phyloP scores from a whole-genome alignment of 768 basidiomycete species.

The Podaxis carcinomalis region DNA sequence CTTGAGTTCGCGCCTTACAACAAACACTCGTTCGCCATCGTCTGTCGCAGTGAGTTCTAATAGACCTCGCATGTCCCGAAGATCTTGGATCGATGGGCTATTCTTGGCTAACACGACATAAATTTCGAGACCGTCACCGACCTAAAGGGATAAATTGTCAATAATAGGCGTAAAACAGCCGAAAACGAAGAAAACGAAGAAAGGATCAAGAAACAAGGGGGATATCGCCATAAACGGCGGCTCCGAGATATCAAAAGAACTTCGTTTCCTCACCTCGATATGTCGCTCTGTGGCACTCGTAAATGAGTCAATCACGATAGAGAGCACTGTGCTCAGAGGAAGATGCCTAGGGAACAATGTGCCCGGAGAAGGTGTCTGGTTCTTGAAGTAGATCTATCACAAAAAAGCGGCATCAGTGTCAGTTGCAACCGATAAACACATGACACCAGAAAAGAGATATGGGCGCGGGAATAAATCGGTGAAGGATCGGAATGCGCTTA shows the following conservation, averaged over 20 bases:
- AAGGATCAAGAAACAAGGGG: neutral
- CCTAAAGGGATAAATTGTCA: conserved; percentile 38
- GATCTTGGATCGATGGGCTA: conserved; percentile 48
- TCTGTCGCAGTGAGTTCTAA: conserved; percentile 59
- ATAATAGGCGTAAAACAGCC: conserved; percentile 8
- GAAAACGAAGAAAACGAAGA: conserved; percentile 10
- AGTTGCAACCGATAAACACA: conserved; percentile 8
- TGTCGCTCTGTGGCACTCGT: conserved; percentile 97
- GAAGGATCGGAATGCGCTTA: conserved; percentile 37
- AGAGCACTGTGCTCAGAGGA: conserved; percentile 73
- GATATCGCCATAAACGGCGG: neutral
- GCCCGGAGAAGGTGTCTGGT: conserved; percentile 75
- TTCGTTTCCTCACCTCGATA: conserved; percentile 68
- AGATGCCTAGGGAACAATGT: conserved; percentile 76
- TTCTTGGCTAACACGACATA: conserved; percentile 78
- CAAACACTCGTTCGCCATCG: conserved; percentile 73
- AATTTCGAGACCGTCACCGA: conserved; percentile 94
- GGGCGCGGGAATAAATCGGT: conserved; percentile 40
- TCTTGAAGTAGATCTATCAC: conserved; percentile 93
- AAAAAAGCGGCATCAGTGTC: conserved; percentile 19
- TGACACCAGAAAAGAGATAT: conserved; percentile 20
- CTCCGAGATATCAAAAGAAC: conserved; percentile 10
- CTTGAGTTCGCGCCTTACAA: conserved; percentile 76
- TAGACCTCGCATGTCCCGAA: conserved; percentile 50
- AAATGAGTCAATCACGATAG: conserved; percentile 93